Base-by-base conservation (phyloP, 1,284 basidiomycete genomes). In the Pholiota adiposa region DNA sequence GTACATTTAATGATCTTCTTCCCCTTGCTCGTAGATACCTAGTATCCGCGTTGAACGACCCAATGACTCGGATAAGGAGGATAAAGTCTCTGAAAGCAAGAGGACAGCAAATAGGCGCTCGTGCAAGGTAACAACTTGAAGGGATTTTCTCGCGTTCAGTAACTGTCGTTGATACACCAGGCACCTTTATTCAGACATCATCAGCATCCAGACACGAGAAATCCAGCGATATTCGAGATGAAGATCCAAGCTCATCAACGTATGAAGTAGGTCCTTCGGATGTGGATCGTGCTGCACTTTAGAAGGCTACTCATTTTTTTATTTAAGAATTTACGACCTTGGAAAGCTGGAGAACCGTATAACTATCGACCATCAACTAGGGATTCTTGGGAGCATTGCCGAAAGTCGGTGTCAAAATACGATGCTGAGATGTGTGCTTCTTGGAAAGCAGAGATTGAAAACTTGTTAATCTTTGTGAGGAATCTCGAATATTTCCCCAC, bases 361-460 rank as follows among this genome's bases (percentile, higher is more conserved):
- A 51, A 14, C 44, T 46, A 46, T 46, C 44, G 44, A n/a, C 44
- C 44, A 25, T 46, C 23, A 2, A 46, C 44, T 16, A 46, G 51
- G 38, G 56, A 59, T 21, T 34, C 56, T 7, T 61, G 60, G 60
- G 61, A 62, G 33, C 40, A 56, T 25, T 62, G 61, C 31, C 53
- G 50, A 19, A 54, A 25, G 27, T 33, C 59, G 8, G 54, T 38
- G 3, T 25, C 33, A 7, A 44, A 52, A 29, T 54, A 59, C 40
- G 62, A 63, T 27, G 21, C 43, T 16, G 59, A 58, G 21, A 63
- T 63, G 59, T 61, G 59, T n/a, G 56, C 61, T 31, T 53, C 62
- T 34, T 72, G 67, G 67, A 68, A 67, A 46, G 69, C 63, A 18
- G 67, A 65, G 38, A 54, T 66, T 36, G 65, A 68, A 49, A 65